Percentiles rank a stretch among this genome's conserved stretches.
Conservation (phyloP, 306 rosid genomes). For the Lablab purpureus region DNA sequence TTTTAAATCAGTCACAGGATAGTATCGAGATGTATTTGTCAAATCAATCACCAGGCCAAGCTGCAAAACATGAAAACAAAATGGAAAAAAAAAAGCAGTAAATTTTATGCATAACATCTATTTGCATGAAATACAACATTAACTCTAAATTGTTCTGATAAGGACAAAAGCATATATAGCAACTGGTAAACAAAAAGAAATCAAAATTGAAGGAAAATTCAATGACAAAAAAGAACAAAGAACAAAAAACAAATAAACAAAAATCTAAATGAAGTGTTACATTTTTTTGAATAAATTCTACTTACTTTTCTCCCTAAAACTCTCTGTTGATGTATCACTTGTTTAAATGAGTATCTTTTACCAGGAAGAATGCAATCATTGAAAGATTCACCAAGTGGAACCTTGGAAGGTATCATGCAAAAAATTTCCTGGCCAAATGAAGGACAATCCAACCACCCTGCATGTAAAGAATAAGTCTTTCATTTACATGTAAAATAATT, state of each 20-base stretch:
- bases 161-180: constrained; percentile 9
- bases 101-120: constrained; percentile 11
- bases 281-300: constrained; percentile 12
- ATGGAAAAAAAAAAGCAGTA: constrained; percentile 20
- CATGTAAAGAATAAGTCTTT: constrained; percentile 37
- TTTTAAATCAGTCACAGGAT: constrained; percentile 81
- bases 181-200: constrained; percentile 34
- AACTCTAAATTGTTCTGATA: constrained; percentile 16
- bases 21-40: constrained; percentile 92
- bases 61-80: constrained; percentile 64
- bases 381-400: constrained; percentile 89
- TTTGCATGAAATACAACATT: constrained; percentile 13
- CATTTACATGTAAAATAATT: constrained; percentile 18
- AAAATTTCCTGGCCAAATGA: constrained; percentile 79
- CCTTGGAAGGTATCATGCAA: constrained; percentile 97
- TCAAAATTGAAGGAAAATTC: constrained; percentile 24
- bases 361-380: constrained; percentile 86
- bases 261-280: constrained; percentile 21
- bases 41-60: constrained; percentile 98
- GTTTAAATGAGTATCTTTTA: constrained; percentile 98
- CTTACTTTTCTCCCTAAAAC: constrained; percentile 93
- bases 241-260: constrained; percentile 26
- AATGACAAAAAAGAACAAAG: constrained; percentile 13
- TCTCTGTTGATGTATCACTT: constrained; percentile 94
- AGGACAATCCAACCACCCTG: constrained; percentile 99